Conservation (phyloP, 2,329 filamentous ascomycete species). For the Sclerotinia sclerotiorum region DNA sequence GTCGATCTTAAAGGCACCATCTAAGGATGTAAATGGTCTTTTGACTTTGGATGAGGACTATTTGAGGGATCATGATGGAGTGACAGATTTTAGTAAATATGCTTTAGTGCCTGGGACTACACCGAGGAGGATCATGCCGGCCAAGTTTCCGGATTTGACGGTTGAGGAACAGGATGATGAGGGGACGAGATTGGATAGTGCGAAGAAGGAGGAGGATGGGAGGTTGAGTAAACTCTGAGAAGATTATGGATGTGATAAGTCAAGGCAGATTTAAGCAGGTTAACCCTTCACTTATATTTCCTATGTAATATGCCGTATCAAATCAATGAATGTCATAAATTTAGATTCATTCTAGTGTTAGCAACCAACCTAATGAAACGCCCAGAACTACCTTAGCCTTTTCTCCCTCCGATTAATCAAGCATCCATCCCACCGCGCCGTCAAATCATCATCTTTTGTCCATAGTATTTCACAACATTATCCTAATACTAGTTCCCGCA, state of each 20-base stretch:
- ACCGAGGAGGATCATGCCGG: constrained; percentile 78
- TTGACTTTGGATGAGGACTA: constrained; percentile 81
- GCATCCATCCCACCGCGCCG: too few species aligned
- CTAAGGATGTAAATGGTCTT: constrained; percentile 65
- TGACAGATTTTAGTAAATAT: constrained; percentile 73
- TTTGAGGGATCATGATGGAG: constrained; percentile 60
- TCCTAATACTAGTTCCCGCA: too few species aligned
- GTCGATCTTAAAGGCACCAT: constrained; percentile 63
- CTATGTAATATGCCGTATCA: background rate
- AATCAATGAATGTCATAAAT: too few species aligned
- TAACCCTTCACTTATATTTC: background rate
- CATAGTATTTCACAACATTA: too few species aligned
- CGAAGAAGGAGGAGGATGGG: constrained; percentile 32
- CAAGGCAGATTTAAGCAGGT: background rate
- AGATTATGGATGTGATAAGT: background rate
- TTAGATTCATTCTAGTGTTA: too few species aligned
- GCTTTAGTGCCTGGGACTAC: constrained; percentile 60
- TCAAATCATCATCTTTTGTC: too few species aligned
- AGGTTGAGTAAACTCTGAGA: constrained; percentile 27
- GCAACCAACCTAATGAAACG: too few species aligned
- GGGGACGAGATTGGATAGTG: constrained; percentile 69
- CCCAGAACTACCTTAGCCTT: too few species aligned
- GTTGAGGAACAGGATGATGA: constrained; percentile 81
- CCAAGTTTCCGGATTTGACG: constrained; percentile 61
- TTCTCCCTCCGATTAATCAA: too few species aligned